phyloP scores from a whole-genome alignment of 176 grass and related monocot species.

The Eremochloa ophiuroides region DNA sequence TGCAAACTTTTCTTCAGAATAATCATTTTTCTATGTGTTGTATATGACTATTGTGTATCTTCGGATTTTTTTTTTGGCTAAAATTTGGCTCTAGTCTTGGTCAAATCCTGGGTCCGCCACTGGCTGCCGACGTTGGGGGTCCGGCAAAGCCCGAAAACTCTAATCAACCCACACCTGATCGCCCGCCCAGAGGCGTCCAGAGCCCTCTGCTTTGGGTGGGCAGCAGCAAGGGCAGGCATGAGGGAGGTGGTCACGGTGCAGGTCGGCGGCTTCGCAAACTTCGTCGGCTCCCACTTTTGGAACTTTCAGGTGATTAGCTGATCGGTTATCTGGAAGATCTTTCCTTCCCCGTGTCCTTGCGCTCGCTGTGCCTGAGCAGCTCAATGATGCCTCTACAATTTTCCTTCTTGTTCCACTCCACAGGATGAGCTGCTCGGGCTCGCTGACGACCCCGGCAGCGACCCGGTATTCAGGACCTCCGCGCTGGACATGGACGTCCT shows the following conservation, averaged over 20 bases:
- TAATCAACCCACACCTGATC: no score
- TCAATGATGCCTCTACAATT: neutral
- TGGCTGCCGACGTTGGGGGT: no score
- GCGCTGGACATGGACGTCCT: slow-evolving; percentile 72
- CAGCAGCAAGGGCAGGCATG: slow-evolving; percentile 17
- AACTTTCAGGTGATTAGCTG: slow-evolving; percentile 40
- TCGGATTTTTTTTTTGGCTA: no score
- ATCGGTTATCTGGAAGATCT: neutral
- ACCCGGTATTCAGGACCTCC: slow-evolving; percentile 49
- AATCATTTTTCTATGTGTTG: no score
- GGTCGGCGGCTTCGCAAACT: slow-evolving; percentile 52
- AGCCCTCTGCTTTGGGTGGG: neutral
- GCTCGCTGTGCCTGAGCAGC: neutral
- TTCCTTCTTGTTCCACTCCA: neutral
- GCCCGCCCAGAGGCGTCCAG: neutral
- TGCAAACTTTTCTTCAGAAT: no score
- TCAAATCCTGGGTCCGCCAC: no score
- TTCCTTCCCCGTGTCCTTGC: neutral
- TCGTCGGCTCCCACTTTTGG: slow-evolving; percentile 52
- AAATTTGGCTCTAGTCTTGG: no score
- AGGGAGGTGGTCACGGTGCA: slow-evolving; percentile 53
- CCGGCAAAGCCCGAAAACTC: no score
- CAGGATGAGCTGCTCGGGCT: slow-evolving; percentile 97
- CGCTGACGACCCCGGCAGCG: slow-evolving; percentile 50
- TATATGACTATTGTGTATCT: no score